Evolutionary conservation across 495 filamentous ascomycete species (phyloP).

Genomic region (Penicillium chermesinum): DNA sequence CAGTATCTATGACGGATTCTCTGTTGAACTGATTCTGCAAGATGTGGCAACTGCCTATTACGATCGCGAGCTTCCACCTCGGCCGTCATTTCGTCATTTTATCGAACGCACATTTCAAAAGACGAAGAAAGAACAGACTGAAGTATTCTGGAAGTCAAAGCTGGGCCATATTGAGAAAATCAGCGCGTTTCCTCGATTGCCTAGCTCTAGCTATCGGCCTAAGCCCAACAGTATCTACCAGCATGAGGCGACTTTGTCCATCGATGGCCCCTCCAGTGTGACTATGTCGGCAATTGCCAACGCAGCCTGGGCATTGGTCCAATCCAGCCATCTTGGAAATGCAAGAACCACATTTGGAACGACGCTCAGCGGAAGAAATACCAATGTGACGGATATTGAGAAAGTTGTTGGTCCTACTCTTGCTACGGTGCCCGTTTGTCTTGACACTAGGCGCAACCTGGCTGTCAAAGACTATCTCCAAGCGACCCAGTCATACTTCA

Average conservation of each 20-base stretch:
- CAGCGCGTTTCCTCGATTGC: background rate
- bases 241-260: background rate
- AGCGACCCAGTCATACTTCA: constrained; percentile 2
- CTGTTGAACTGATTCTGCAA: background rate
- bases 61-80: background rate
- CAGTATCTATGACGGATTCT: background rate
- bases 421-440: constrained; percentile 52
- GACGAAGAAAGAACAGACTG: background rate
- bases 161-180: background rate
- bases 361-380: background rate
- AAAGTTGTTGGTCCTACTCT: constrained; percentile 25
- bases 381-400: background rate
- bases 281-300: background rate
- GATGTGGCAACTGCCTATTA: background rate
- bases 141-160: background rate
- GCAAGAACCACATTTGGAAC: background rate
- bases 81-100: background rate
- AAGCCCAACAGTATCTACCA: background rate
- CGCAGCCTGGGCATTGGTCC: background rate
- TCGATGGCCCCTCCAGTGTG: background rate
- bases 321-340: background rate
- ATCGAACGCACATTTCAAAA: background rate
- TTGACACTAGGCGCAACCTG: constrained; percentile 18
- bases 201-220: background rate
- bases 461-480: constrained; percentile 9